A percentile compares a stretch with the other conserved stretches of the same genome.
These are phyloP conservation scores for Candida mesenterica DNA, from an alignment of 1,139 yeast species.

Conservation along the genomic window DNA sequence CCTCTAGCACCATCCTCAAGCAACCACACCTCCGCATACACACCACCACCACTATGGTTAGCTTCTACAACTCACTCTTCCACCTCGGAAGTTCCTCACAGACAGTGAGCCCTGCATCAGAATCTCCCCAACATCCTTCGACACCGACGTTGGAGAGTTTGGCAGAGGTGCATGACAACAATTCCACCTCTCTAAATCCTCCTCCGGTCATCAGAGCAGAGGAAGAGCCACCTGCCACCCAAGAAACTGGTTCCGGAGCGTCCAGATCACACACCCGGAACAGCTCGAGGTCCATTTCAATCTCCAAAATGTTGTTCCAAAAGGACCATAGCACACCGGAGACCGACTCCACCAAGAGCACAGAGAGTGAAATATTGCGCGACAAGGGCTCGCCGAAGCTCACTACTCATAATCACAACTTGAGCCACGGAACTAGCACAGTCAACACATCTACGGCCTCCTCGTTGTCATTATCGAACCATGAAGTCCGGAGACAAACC, in stretches of 20 bases:
- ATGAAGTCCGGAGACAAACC: slow-evolving; percentile 13
- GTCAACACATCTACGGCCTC: slow-evolving; percentile 1
- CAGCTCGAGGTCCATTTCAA: slow-evolving; percentile 1
- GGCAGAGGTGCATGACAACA: neutral
- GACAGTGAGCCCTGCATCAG: neutral
- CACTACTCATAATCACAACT: neutral
- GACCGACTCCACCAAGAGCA: neutral
- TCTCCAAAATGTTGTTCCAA: neutral
- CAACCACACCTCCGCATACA: neutral
- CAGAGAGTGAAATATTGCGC: neutral
- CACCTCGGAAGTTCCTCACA: slow-evolving; percentile 8
- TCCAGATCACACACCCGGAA: neutral
- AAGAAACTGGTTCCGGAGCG: neutral
- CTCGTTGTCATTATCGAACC: slow-evolving; percentile 1
- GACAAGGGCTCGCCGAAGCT: neutral
- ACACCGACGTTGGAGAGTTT: slow-evolving; percentile 1
- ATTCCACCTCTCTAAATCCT: slow-evolving; percentile 8
- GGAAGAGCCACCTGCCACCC: slow-evolving; percentile 7
- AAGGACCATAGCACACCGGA: neutral
- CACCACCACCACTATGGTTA: slow-evolving; percentile 10
- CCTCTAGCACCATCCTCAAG: no score
- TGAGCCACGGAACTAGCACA: neutral
- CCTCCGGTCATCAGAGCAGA: slow-evolving; percentile 12
- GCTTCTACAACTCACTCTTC: slow-evolving; percentile 14
- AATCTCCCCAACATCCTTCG: neutral